Evolutionary conservation across 257 asterid species (phyloP).

Genomic region (Thymus mandschuricus): DNA sequence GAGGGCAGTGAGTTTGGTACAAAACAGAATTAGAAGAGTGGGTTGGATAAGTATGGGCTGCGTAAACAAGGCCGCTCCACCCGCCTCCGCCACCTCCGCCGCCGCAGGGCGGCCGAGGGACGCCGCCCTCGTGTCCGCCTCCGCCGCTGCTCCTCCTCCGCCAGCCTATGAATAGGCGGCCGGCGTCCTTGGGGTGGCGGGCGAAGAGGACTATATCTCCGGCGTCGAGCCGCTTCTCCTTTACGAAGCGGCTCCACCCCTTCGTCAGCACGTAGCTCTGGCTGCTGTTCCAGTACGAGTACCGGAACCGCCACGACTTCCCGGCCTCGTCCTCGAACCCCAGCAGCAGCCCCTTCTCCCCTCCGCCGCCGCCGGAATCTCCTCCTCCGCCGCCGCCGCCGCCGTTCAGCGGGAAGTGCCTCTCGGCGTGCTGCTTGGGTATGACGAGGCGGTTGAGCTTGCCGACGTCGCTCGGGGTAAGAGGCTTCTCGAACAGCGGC

Average conservation of each 20-base stretch:
- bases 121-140: background rate
- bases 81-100: constrained; percentile 30
- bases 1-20: constrained; percentile 56
- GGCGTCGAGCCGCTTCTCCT: constrained; percentile 80
- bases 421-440: constrained; percentile 93
- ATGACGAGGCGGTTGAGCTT: constrained; percentile 93
- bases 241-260: constrained; percentile 96
- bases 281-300: constrained; percentile 76
- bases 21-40: constrained; percentile 39
- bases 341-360: constrained; percentile 55
- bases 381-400: constrained; percentile 29
- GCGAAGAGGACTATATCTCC: constrained; percentile 75
- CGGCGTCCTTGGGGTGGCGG: constrained; percentile 59
- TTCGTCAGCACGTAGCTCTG: constrained; percentile 69
- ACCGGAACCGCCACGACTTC: constrained; percentile 78
- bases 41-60: constrained; percentile 49
- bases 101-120: constrained; percentile 11
- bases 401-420: constrained; percentile 64
- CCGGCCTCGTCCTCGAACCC: constrained; percentile 83
- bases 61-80: constrained; percentile 36
- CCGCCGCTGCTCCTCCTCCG: constrained; percentile 43
- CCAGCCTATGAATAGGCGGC: constrained; percentile 79
- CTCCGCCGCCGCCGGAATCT: constrained; percentile 38
- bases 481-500: constrained; percentile 74
- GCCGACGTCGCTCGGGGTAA: constrained; percentile 96